These are phyloP conservation scores for Fusarium avenaceum DNA, from an alignment of 2,329 filamentous ascomycete genomes.

Conservation along the genomic window DNA sequence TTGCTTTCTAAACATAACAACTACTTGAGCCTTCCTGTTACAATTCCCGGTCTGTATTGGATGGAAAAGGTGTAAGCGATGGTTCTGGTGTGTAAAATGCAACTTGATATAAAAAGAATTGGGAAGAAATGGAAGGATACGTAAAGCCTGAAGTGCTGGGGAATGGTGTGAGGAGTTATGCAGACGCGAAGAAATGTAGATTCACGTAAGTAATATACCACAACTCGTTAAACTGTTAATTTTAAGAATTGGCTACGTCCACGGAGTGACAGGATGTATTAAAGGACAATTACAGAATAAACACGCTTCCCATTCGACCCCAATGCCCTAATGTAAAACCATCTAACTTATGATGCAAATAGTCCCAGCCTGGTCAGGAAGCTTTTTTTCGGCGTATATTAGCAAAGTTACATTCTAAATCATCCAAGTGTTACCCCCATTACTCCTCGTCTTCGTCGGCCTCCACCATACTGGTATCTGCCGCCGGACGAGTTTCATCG, in stretches of 20 bases:
- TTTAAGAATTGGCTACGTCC: neutral
- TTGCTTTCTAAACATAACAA: conserved; percentile 76
- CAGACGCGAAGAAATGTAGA: conserved; percentile 17
- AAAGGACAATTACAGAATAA: conserved; percentile 18
- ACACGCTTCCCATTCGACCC: conserved; percentile 42
- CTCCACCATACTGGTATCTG: conserved; percentile 59
- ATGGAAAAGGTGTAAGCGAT: conserved; percentile 1
- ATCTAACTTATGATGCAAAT: conserved; percentile 43
- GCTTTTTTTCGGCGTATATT: conserved; percentile 22
- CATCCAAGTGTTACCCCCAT: conserved; percentile 9
- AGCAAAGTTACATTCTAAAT: conserved; percentile 35
- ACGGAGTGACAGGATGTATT: neutral
- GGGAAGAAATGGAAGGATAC: conserved; percentile 20
- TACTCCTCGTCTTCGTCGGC: conserved; percentile 52
- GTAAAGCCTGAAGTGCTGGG: neutral
- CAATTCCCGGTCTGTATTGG: conserved; percentile 2
- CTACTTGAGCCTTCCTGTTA: neutral
- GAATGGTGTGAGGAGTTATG: conserved; percentile 12
- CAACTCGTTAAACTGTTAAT: conserved; percentile 9
- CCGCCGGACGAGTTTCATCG: conserved; percentile 47
- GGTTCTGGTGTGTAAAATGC: conserved; percentile 17
- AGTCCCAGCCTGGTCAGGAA: conserved; percentile 17
- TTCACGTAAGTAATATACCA: conserved; percentile 24
- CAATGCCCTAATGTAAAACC: conserved; percentile 24
- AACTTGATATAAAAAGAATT: conserved; percentile 26